Percentiles rank a stretch among this genome's conserved stretches.
Evolutionary conservation across 768 basidiomycete genomes (phyloP).

Genomic region (Suillus paluster): DNA sequence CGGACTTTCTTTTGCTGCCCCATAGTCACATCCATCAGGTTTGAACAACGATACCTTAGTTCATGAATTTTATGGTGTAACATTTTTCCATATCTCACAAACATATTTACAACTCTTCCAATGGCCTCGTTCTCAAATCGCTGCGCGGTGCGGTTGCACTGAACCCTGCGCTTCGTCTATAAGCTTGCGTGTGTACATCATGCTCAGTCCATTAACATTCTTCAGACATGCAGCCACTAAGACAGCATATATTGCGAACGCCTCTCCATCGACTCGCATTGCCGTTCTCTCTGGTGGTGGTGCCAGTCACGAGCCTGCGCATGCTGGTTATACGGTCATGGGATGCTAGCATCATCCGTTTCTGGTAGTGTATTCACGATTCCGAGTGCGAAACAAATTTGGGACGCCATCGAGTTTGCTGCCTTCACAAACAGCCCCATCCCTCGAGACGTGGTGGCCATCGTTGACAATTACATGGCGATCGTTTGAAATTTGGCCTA

Average conservation of each 20-base stretch:
- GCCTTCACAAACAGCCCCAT: slow-evolving; percentile 28
- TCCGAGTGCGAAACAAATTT: slow-evolving; percentile 62
- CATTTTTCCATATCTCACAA: background rate
- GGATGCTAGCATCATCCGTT: slow-evolving; percentile 58
- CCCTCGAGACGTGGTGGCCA: slow-evolving; percentile 32
- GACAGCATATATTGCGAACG: slow-evolving; percentile 8
- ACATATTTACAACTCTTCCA: slow-evolving; percentile 26
- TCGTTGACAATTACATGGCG: slow-evolving; percentile 58
- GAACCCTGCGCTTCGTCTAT: slow-evolving; percentile 47
- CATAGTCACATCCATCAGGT: background rate
- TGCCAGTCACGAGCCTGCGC: slow-evolving; percentile 64
- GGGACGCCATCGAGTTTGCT: slow-evolving; percentile 52
- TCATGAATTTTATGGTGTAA: background rate
- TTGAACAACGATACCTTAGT: background rate
- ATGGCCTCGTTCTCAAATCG: slow-evolving; percentile 39
- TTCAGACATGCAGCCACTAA: background rate
- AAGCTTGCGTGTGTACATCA: slow-evolving; percentile 36
- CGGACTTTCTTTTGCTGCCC: background rate
- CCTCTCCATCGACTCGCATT: slow-evolving; percentile 31
- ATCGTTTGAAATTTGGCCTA: slow-evolving; percentile 62
- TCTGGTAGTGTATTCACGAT: slow-evolving; percentile 68
- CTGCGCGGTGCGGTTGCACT: slow-evolving; percentile 45
- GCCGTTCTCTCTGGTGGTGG: slow-evolving; percentile 55
- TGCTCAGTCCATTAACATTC: background rate
- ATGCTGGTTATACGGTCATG: slow-evolving; percentile 61